These are phyloP conservation scores for Citrus sp. DNA, from an alignment of 345 rosid genomes.

Conservation along the genomic window DNA sequence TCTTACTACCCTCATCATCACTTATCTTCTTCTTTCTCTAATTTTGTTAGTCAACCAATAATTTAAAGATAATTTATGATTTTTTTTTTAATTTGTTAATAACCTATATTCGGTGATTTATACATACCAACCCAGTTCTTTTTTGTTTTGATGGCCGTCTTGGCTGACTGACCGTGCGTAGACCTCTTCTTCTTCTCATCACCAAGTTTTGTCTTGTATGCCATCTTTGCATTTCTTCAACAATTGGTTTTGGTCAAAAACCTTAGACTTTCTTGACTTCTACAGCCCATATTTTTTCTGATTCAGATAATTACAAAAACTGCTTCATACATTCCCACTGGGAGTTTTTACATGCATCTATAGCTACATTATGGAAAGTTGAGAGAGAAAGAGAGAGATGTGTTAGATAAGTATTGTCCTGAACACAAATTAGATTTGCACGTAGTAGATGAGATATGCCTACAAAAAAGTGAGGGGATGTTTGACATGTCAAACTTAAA, in stretches of 20 bases:
- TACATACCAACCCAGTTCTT: constrained; percentile 7
- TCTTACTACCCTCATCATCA: background rate
- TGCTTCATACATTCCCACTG: background rate
- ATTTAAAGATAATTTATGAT: background rate
- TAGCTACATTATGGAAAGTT: background rate
- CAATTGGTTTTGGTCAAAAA: background rate
- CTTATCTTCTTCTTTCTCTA: background rate
- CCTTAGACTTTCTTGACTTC: background rate
- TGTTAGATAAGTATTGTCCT: too few species aligned
- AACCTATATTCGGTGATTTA: background rate
- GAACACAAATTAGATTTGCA: too few species aligned
- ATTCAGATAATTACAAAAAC: background rate
- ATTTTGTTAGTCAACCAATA: background rate
- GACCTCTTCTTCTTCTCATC: background rate
- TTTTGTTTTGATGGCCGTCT: constrained; percentile 1
- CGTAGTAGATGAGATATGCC: too few species aligned
- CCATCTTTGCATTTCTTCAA: background rate
- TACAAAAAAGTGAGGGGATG: too few species aligned
- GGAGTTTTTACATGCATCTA: background rate
- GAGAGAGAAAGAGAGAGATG: background rate
- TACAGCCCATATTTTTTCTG: background rate
- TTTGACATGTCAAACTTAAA: too few species aligned
- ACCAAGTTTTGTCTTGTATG: background rate
- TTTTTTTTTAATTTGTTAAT: background rate
- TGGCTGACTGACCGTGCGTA: background rate